Evolutionary conservation across 345 rosid genomes (phyloP), one percentile per base, ranked within the genome.

Genomic region (Acer campestre): DNA sequence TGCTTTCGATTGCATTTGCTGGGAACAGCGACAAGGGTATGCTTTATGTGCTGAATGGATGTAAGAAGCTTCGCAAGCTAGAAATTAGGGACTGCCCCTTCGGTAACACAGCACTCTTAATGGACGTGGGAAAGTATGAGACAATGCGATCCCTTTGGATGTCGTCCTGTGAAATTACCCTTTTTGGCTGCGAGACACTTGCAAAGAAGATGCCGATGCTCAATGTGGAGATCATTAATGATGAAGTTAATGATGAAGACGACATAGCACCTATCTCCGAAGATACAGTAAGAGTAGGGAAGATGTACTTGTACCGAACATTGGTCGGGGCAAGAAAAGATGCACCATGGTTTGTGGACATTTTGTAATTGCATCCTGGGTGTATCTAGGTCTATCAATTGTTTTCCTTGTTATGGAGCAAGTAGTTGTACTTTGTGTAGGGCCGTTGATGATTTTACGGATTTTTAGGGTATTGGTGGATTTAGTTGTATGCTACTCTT

Each of bases 81-180:
- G 99, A 96, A 89, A 91, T 94, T 75, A 84, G 88, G 78, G 98
- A 94, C 80, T 6, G 97, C 87, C 99, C 98, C 58, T 96, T 92
- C 4, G 98, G 98, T 68, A 77, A 96, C 67, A 85, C 53, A 1
- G 98, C 99, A 53, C 99, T 96, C 85, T 87, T 91, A 74, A 79
- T 68, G 81, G 99, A 92, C 79, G 86, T 90, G 83, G 89, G 82
- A 61, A 96, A 92, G 97, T 94, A 96, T 82, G 97, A 94, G 77
- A 89, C 98, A 90, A 96, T 96, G 99, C 98, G 99, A 89, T 96
- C 98, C 94, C 99, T 96, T 94, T 94, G 99, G 99, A 96, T 96
- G 98, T 96, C 99, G 82, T 91, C 99, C 70, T 96, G 98, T 51
- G 90, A 94, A 75, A 86, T 94, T 77, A 92, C 99, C 78, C 91